Evolutionary conservation across 768 basidiomycete genomes (phyloP).

Genomic region (Amanita exitialis): DNA sequence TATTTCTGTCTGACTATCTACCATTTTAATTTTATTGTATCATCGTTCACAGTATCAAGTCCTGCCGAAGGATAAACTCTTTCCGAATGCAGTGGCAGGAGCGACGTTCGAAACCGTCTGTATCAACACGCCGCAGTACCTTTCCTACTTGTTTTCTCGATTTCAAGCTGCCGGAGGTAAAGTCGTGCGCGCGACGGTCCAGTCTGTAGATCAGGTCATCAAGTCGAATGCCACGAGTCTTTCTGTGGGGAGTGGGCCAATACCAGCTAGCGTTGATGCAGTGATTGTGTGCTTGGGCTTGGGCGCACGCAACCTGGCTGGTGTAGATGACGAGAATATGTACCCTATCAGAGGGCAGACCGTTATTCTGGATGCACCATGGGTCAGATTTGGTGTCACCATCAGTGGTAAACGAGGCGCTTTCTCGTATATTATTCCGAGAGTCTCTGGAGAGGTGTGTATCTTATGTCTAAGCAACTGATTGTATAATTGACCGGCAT

Average conservation of each 20-base stretch:
- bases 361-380: constrained; percentile 62
- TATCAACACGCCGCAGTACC: constrained; percentile 62
- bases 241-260: background rate
- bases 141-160: constrained; percentile 57
- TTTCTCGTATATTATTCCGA: constrained; percentile 56
- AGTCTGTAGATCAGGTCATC: constrained; percentile 63
- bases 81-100: constrained; percentile 30
- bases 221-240: constrained; percentile 27
- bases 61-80: constrained; percentile 21
- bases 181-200: constrained; percentile 46
- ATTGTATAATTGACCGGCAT: background rate
- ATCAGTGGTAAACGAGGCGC: constrained; percentile 27
- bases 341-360: constrained; percentile 83
- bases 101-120: constrained; percentile 56
- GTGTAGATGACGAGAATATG: constrained; percentile 68
- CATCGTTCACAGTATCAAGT: constrained; percentile 23
- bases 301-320: constrained; percentile 65
- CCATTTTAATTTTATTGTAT: background rate
- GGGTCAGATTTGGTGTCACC: constrained; percentile 48
- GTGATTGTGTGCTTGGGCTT: constrained; percentile 67
- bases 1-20: background rate
- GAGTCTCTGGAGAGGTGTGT: constrained; percentile 5
- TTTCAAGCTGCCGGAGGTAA: constrained; percentile 59
- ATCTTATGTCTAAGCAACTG: background rate
- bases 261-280: constrained; percentile 24